Evolutionary conservation across 2,329 filamentous ascomycete species (phyloP).

Genomic region (Tolypocladium amazonense): DNA sequence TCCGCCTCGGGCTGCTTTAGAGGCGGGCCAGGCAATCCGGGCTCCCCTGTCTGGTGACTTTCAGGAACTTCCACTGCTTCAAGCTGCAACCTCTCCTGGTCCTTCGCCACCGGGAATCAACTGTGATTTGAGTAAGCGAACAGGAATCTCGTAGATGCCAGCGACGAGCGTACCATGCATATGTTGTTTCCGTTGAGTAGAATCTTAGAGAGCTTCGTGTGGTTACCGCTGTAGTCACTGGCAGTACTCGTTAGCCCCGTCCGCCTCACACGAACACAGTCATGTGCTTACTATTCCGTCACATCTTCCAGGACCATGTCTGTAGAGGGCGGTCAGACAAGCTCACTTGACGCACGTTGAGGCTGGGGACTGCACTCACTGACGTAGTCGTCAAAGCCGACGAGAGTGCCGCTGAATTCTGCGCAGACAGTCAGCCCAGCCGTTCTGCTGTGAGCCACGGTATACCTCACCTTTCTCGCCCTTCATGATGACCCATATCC

Average conservation of each 20-base stretch:
- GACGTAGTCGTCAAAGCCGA: conserved; percentile 98
- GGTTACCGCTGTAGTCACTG: conserved; percentile 83
- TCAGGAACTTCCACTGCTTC: background rate
- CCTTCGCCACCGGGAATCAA: conserved; percentile 72
- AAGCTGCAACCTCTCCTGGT: conserved; percentile 24
- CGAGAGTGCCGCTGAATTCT: conserved; percentile 93
- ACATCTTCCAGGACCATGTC: conserved; percentile 98
- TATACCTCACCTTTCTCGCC: conserved; percentile 71
- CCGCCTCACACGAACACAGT: background rate
- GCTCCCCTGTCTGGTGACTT: background rate
- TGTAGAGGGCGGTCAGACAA: conserved; percentile 27
- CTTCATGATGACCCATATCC: conserved; percentile 99
- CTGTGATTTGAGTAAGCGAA: conserved; percentile 27
- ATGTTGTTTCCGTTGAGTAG: conserved; percentile 96
- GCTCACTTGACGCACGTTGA: background rate
- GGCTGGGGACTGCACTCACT: conserved; percentile 54
- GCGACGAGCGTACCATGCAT: conserved; percentile 74
- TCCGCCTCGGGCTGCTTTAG: background rate
- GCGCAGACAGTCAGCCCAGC: conserved; percentile 9
- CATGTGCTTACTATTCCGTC: conserved; percentile 70
- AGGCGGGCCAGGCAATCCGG: background rate
- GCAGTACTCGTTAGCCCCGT: conserved; percentile 10
- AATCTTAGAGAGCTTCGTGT: conserved; percentile 87
- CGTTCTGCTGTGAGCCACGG: background rate
- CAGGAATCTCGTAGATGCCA: no score